phyloP scores from a whole-genome alignment of 306 rosid genomes.

The Gleditsia sinensis region DNA sequence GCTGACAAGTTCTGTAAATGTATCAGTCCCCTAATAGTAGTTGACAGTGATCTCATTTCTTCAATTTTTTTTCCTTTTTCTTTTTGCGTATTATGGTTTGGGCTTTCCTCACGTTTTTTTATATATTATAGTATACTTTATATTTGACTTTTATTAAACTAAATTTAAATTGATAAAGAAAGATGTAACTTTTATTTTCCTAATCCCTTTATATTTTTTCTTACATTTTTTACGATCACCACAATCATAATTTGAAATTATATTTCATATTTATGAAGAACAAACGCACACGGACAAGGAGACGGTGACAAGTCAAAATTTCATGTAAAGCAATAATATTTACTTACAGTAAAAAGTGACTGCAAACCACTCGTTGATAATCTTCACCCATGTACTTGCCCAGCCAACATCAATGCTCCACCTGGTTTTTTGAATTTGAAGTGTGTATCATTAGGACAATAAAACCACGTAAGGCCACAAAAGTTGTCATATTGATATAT shows the following conservation, averaged over 20 bases:
- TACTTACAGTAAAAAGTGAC: conserved; percentile 82
- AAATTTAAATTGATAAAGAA: too few relatives aligned
- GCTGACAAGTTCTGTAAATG: neutral
- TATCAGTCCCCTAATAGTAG: neutral
- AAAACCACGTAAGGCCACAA: conserved; percentile 7
- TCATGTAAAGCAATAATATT: neutral
- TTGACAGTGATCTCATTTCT: neutral
- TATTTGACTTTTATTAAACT: too few relatives aligned
- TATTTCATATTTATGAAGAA: neutral
- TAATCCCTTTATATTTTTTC: too few relatives aligned
- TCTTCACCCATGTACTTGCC: conserved; percentile 89
- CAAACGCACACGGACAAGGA: neutral
- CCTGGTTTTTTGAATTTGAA: conserved; percentile 45
- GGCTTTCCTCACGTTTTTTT: too few relatives aligned
- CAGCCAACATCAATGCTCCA: conserved; percentile 97
- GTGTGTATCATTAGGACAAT: neutral
- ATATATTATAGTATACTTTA: too few relatives aligned
- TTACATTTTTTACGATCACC: too few relatives aligned
- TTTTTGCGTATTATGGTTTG: too few relatives aligned
- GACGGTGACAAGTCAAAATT: neutral
- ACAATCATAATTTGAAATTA: too few relatives aligned
- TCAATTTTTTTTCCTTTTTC: too few relatives aligned
- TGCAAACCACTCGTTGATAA: conserved; percentile 88
- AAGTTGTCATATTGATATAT: neutral
- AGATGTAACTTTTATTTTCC: too few relatives aligned